phyloP scores from a whole-genome alignment of 164 flowering plant genomes.

The Vitis amurensis region DNA sequence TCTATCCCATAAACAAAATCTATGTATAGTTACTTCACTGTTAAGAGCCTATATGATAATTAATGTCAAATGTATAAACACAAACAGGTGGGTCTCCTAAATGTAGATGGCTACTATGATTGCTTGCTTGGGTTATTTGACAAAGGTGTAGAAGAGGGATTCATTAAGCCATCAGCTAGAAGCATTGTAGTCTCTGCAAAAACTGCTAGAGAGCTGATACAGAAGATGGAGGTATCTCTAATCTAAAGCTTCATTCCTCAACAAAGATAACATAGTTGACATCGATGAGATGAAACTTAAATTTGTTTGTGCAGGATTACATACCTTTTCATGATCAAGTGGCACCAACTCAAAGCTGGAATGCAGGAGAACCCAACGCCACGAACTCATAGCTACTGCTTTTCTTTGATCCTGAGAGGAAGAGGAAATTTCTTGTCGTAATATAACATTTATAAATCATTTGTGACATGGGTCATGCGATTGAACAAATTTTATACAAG shows the following conservation, averaged over 20 bases:
- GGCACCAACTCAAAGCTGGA: constrained; percentile 32
- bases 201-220: constrained; percentile 38
- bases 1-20: too few species aligned
- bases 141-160: constrained; percentile 65
- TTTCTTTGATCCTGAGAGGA: not conserved
- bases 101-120: constrained; percentile 56
- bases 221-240: constrained; percentile 41
- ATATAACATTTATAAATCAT: too few species aligned
- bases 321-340: constrained; percentile 26
- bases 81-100: constrained; percentile 53
- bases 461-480: too few species aligned
- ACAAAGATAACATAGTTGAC: too few species aligned
- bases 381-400: constrained; percentile 3
- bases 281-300: not conserved
- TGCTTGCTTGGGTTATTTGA: constrained; percentile 50
- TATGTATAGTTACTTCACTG: too few species aligned
- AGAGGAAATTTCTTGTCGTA: not conserved
- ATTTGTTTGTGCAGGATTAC: constrained; percentile 27
- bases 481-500: too few species aligned
- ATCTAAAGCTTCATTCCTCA: not conserved
- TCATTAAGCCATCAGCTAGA: constrained; percentile 38
- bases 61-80: too few species aligned
- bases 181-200: constrained; percentile 41
- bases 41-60: too few species aligned
- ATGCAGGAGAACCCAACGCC: not conserved